Base-by-base conservation (phyloP, 2,329 filamentous ascomycete genomes). In the Domatiomyces catenatus region DNA sequence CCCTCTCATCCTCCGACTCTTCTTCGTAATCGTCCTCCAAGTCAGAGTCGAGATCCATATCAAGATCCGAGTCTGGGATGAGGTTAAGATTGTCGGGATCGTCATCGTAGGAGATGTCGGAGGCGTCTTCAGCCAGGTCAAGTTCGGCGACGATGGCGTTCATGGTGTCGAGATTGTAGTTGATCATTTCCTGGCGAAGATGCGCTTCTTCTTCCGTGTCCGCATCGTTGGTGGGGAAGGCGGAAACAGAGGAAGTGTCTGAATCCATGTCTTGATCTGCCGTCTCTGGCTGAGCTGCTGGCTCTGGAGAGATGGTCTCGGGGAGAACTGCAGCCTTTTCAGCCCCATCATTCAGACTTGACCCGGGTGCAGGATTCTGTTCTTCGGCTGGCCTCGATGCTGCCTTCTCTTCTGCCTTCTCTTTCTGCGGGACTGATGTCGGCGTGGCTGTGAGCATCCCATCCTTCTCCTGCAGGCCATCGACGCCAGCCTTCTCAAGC, bases 141-240 rank as follows among this genome's bases (percentile, higher is more conserved):
- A 98, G 76, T 67, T 96, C 88, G 15, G 92, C 92, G 15, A 98
- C 92, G 2, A 98, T 85, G 39, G 86, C 80, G 3, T 88, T 87
- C 51, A 98, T 82, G 65, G 96, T 90, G 44, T 83, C 82, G 66
- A 94, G 71, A 54, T 86, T 83, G 63, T 96, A 98, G 55, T 85
- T 76, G 6, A 96, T 74, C 89, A 98, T 96, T 61, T 95, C 82
- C 51, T 82, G 79, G 5, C 92, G 81, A 20, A 94, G 67, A 28
- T 76, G 76, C 3, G 87, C 84, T 55, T 95, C 90, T 57, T 94
- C 88, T 10, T 77, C 72, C 0, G 83, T 79, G 60, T 98, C 92
- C 48, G 84, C 76, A 3, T 50, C 32, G 43, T 55, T 55, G 8
- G 47, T 51, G 17, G 53, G 51, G 28, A 53, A 19, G 32, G 32